Base-by-base conservation (phyloP, 2,329 filamentous ascomycete genomes). In the Periconia digitata region DNA sequence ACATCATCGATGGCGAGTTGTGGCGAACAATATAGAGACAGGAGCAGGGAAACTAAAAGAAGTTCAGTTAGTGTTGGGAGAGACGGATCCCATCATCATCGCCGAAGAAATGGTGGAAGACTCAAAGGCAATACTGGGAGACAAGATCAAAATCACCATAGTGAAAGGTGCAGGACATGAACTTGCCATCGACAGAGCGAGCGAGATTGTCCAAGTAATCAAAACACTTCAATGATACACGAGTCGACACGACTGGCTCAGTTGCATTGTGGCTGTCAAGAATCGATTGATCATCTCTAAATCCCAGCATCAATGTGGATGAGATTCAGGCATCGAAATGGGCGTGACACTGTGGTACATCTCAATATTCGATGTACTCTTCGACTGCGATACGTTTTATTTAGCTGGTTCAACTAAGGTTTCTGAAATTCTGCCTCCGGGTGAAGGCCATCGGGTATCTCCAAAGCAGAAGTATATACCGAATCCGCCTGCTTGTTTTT, bases 111-210 rank as follows among this genome's bases (percentile, higher is more conserved):
- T 85, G 20, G 71, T 81, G 1, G 77, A 81, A 38, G 88, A 91
- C 67, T 82, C 81, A 2, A 75, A 70, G 8, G 71, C 72, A 10
- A 78, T 79, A 13, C 67, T 90, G 18, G 84, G 85, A 2, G 64
- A 70, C n/a, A 82, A 85, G 47, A 77, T 86, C 3, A 75, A 81
- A 47, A 77, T 85, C 42, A 73, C 77, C 36, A 71, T 81, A 20
- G 60, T 89, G 15, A 37, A 58, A 16, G 76, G 82, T 20, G 85
- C 81, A 4, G 87, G 86, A 0, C 88, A 91, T 64, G 87, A 90
- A 60, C 74, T 90, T 50, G 84, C 84, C 1, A 83, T 89, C 54
- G 81, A 81, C 12, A 79, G 78, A 47, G 82, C 81, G 2, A 72
- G 75, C 8, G 79, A 84, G 46, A 77, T 89, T 47, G 83, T 82